Conservation (phyloP, 1,284 basidiomycete genomes). For the Puccinia novopanici region DNA sequence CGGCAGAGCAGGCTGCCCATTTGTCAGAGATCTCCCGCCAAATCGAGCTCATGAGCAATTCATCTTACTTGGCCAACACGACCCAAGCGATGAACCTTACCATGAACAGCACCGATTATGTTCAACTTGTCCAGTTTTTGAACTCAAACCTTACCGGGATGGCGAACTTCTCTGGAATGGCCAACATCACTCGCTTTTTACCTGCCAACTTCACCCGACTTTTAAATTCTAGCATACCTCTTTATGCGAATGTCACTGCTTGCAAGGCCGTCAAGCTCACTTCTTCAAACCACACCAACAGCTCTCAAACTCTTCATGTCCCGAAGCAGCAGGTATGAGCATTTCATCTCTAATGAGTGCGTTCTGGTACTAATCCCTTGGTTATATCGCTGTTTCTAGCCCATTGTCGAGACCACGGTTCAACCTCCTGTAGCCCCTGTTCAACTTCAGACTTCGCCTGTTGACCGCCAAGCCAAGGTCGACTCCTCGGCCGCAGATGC, state of each 20-base stretch:
- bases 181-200: slow-evolving; percentile 11
- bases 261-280: background rate
- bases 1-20: background rate
- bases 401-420: background rate
- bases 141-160: background rate
- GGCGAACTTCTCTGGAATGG: slow-evolving; percentile 5
- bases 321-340: background rate
- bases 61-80: slow-evolving; percentile 8
- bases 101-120: background rate
- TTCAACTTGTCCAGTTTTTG: background rate
- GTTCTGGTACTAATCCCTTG: background rate
- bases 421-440: background rate
- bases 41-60: background rate
- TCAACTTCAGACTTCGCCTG: background rate
- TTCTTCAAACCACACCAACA: background rate
- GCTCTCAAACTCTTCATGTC: background rate
- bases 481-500: background rate
- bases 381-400: background rate
- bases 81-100: background rate
- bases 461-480: background rate
- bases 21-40: background rate
- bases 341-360: background rate
- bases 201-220: slow-evolving; percentile 28
- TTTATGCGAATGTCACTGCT: background rate
- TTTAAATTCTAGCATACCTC: background rate